A percentile compares a stretch with the other conserved stretches of the same genome.
These are phyloP conservation scores for Geotrichum restrictum DNA, from an alignment of 1,139 yeast species.

Conservation along the genomic window DNA sequence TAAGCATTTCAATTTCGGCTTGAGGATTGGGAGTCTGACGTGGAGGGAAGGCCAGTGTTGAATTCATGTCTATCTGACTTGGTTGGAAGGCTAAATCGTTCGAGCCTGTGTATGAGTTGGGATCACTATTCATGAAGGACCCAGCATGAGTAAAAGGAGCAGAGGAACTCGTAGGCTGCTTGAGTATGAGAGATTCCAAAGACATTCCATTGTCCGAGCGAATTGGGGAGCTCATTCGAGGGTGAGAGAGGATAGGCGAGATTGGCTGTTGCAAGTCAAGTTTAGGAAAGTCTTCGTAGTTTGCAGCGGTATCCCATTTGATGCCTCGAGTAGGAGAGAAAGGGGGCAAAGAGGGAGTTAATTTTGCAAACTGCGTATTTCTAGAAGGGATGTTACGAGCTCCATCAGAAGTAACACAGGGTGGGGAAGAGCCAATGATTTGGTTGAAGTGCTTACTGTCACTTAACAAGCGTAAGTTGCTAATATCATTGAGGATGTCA, in stretches of 20 bases:
- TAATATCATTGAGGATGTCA: constrained; percentile 15
- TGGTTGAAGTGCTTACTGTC: constrained; percentile 6
- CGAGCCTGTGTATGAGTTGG: not conserved
- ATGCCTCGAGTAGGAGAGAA: constrained; percentile 6
- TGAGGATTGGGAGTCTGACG: constrained; percentile 5
- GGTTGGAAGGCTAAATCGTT: constrained; percentile 9
- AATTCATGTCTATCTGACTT: not conserved
- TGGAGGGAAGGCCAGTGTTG: constrained; percentile 5
- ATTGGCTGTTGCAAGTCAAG: not conserved
- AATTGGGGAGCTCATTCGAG: constrained; percentile 5
- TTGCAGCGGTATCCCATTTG: constrained; percentile 7
- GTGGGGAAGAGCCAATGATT: constrained; percentile 15
- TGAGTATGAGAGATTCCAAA: constrained; percentile 6
- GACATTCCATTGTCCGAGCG: constrained; percentile 6
- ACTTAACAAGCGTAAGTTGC: constrained; percentile 11
- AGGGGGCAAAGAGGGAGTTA: not conserved
- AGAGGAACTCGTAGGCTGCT: not conserved
- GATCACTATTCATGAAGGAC: not conserved
- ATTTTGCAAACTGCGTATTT: not conserved
- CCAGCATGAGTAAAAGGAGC: not conserved
- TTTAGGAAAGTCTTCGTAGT: not conserved
- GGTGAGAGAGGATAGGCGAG: not conserved
- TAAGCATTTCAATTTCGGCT: constrained; percentile 20
- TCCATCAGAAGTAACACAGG: not conserved
- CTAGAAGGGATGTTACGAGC: not conserved